Conservation (phyloP, 306 rosid species). For the Cajanus cajan region DNA sequence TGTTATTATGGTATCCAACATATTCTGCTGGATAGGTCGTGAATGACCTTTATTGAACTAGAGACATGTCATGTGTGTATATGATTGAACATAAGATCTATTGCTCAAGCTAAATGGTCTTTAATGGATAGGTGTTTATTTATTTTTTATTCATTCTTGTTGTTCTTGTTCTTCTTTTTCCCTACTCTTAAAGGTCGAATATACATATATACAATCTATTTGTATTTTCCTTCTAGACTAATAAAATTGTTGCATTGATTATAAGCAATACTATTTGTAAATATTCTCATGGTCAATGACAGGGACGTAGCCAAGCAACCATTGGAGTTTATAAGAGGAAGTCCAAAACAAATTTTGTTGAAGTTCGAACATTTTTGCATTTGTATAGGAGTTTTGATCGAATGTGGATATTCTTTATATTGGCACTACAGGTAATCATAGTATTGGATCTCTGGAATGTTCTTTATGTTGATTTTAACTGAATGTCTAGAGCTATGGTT, state of each 20-base stretch:
- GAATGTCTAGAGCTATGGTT: too few species aligned
- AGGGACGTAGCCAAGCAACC: too few species aligned
- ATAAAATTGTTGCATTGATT: background rate
- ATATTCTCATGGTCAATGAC: too few species aligned
- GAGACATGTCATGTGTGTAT: background rate
- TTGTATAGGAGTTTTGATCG: too few species aligned
- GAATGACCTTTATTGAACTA: background rate
- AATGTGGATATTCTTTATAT: too few species aligned
- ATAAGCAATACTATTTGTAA: background rate
- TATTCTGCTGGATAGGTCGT: background rate
- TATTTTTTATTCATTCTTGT: background rate
- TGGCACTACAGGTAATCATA: too few species aligned
- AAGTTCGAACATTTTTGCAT: too few species aligned
- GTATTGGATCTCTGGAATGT: too few species aligned
- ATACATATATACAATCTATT: constrained; percentile 5
- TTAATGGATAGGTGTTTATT: background rate
- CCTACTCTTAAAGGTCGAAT: background rate
- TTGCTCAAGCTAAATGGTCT: background rate
- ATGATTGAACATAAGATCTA: background rate
- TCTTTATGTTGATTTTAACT: too few species aligned
- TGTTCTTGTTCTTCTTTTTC: background rate
- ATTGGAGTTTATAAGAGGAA: too few species aligned
- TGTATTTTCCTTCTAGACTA: background rate
- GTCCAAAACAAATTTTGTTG: too few species aligned
- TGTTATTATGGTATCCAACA: too few species aligned